Evolutionary conservation across 1,139 yeast genomes (phyloP), one percentile per base, ranked within the genome.

Genomic region (Saccharomycopsis phalli): DNA sequence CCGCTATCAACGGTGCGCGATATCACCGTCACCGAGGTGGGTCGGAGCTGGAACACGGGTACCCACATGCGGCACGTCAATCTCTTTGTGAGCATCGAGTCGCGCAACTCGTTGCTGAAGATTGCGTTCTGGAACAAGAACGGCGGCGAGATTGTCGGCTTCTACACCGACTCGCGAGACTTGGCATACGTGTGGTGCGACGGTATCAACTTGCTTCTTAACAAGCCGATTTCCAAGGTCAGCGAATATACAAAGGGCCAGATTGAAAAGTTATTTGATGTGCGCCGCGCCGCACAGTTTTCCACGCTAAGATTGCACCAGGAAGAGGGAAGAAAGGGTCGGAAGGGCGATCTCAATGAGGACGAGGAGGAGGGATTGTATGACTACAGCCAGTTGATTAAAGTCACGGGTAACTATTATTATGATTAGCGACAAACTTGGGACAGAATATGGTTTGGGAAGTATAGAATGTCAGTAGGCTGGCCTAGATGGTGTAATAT

Each of bases 121-220:
- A 73, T 77, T 42, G 61, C 71, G 1, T 55, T 77, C 18, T 45
- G 67, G 5, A 76, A 72, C 27, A 63, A 65, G 32, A 60, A 60
- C 31, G 58, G 59, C 31, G 64, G 66, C 42, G 54, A 57, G 18
- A 50, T 76, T 13, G 65, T 83, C 45, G 60, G 68, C 19, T 80
- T 83, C 51, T 82, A 71, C 56, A 73, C 83, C 5, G 91, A 82
- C 48, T 79, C 87, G 4, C 71, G 74, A 47, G 86, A 80, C 39
- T 71, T 75, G 45, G 76, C 81, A 40, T 74, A 72, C 45, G 75
- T 79, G 8, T 84, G 94, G 93, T 65, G 80, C 35, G 94, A 84
- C 59, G 95, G 94, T 1, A 59, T 84, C 44, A 76, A 74, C 55
- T 66, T 83, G 69, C 63, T 81, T 50, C 60, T 65, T 25, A 60